Evolutionary conservation across 2,329 filamentous ascomycete species (phyloP), one percentile per base, ranked within the genome.

Genomic region (Ascocoryne sarcoides): DNA sequence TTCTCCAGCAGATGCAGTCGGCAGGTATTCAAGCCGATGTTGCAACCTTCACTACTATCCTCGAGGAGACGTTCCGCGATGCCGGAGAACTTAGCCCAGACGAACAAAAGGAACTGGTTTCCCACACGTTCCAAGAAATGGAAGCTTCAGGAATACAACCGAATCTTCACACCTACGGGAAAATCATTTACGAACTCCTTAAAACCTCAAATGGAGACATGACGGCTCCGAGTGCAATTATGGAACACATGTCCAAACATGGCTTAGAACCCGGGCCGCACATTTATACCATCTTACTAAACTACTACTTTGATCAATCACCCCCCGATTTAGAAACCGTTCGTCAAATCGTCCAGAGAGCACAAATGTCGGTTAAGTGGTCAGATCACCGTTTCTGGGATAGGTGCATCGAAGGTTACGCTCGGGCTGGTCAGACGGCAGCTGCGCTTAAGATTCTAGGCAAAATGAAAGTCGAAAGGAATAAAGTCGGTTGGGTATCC

Each of bases 281-380:
- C 51, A 83, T 87, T 54, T 84, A 84, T 64, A 89, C 84, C 17
- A 83, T 81, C 53, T 71, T 92, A 15, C 65, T 84, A 33, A 73
- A 80, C 33, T 69, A 82, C 56, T 81, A 80, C 56, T 82, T 89
- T 56, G 54, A 66, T 7, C 69, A 68, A 37, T 46, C 62, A 1
- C 75, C 76, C 2, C 76, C 79, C 0, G 69, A 83, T 49, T 62
- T 84, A 20, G 60, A 63, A 2, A 72, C 74, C 10, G 70, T 85
- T n/a, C 70, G 76, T 28, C 57, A 60, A 0, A 64, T 89, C 3
- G 75, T 86, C 49, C 60, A 66, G n/a, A 57, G 60, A 4, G 66
- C 73, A 32, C 55, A 60, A 18, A 47, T 57, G 2, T 52, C 52
- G 2, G 43, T 52, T 14, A 54, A 56, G 16, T 53, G 52, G 15